A percentile compares a stretch with the other conserved stretches of the same genome.
phyloP scores from a whole-genome alignment of 2,329 filamentous ascomycete species.

The Diaporthe destruens region DNA sequence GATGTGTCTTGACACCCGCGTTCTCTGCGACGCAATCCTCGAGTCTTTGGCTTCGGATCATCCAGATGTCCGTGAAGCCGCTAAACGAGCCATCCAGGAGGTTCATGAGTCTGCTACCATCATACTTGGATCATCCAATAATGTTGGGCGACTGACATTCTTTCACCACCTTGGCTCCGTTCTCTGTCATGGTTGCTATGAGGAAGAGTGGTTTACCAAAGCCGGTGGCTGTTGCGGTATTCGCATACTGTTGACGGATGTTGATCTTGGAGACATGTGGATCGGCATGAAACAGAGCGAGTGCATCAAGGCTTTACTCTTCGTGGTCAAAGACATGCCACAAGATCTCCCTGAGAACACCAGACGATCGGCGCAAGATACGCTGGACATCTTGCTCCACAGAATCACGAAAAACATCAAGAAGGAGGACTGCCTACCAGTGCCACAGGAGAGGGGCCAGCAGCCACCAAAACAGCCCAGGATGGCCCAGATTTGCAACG shows the following conservation, averaged over 20 bases:
- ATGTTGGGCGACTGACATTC: slow-evolving; percentile 82
- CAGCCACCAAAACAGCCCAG: slow-evolving; percentile 66
- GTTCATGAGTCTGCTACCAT: slow-evolving; percentile 81
- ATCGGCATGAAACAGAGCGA: slow-evolving; percentile 85
- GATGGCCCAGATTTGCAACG: slow-evolving; percentile 82
- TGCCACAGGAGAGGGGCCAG: slow-evolving; percentile 56
- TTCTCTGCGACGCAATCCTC: slow-evolving; percentile 89
- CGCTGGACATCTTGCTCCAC: slow-evolving; percentile 82
- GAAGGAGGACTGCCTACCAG: slow-evolving; percentile 77
- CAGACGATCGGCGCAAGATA: slow-evolving; percentile 83
- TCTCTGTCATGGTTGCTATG: slow-evolving; percentile 95
- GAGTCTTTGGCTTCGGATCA: slow-evolving; percentile 92
- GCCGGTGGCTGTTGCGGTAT: slow-evolving; percentile 93
- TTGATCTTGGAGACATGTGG: slow-evolving; percentile 88
- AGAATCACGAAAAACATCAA: slow-evolving; percentile 83
- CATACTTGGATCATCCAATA: slow-evolving; percentile 81
- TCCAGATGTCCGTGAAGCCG: slow-evolving; percentile 82
- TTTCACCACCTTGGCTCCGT: slow-evolving; percentile 85
- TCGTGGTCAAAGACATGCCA: slow-evolving; percentile 98
- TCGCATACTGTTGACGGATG: slow-evolving; percentile 84
- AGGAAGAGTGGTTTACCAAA: slow-evolving; percentile 99
- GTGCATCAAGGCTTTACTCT: slow-evolving; percentile 91
- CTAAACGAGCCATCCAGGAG: slow-evolving; percentile 81
- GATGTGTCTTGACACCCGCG: slow-evolving; percentile 85
- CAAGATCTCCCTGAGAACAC: slow-evolving; percentile 93